These are phyloP conservation scores for Dothideomycetidae sp. DNA, from an alignment of 2,329 filamentous ascomycete genomes.

Conservation along the genomic window DNA sequence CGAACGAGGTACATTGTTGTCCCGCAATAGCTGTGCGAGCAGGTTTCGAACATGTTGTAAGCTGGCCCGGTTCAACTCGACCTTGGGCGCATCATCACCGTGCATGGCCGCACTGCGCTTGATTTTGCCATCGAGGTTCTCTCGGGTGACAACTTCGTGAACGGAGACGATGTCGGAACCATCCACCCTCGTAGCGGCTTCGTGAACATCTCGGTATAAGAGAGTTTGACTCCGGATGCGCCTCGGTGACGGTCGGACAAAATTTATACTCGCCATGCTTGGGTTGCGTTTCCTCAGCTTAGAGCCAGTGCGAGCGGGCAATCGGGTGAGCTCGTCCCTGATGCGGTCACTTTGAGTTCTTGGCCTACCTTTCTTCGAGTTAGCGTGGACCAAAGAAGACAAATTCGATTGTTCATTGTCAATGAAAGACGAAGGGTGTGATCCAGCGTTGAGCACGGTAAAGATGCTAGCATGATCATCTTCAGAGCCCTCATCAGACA, in stretches of 20 bases:
- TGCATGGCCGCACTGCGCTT: conserved; percentile 72
- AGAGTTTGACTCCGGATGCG: conserved; percentile 41
- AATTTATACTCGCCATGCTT: conserved; percentile 64
- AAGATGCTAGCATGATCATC: conserved; percentile 86
- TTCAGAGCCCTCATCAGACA: conserved; percentile 80
- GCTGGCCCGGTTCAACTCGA: conserved; percentile 78
- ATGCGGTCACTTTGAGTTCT: conserved; percentile 23
- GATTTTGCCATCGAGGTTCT: conserved; percentile 20
- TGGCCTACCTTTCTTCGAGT: conserved; percentile 62
- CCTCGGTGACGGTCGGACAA: conserved; percentile 58
- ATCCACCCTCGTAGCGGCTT: conserved; percentile 3
- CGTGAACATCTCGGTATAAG: conserved; percentile 28
- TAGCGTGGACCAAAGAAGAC: conserved; percentile 51
- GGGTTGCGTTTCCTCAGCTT: conserved; percentile 59
- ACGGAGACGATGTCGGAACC: conserved; percentile 6
- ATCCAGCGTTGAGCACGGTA: conserved; percentile 50
- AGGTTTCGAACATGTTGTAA: conserved; percentile 77
- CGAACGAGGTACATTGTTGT: conserved; percentile 57
- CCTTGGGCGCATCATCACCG: conserved; percentile 55
- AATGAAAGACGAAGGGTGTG: conserved; percentile 31
- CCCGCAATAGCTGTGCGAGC: conserved; percentile 66
- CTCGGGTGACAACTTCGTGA: conserved; percentile 3
- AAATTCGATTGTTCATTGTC: conserved; percentile 65
- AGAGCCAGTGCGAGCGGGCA: conserved; percentile 5
- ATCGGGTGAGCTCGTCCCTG: conserved; percentile 4